These are phyloP conservation scores for Gliomastix tumulicola DNA, from an alignment of 2,329 filamentous ascomycete genomes.

Conservation along the genomic window DNA sequence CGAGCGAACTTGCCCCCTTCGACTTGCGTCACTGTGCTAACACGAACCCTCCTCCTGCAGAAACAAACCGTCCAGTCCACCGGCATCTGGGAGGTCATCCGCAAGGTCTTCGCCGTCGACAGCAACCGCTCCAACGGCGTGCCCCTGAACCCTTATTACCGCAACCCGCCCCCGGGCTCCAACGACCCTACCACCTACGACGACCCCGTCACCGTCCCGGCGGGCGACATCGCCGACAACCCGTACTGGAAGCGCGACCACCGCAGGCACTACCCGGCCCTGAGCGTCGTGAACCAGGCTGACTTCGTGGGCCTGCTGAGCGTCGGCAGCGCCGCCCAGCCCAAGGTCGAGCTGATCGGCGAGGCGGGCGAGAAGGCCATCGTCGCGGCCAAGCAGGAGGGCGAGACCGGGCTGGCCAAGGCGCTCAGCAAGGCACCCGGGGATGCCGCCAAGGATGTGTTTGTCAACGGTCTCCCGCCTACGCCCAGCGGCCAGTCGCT, in stretches of 20 bases:
- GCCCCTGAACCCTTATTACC: conserved; percentile 87
- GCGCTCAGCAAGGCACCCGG: conserved; percentile 54
- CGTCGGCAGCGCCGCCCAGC: conserved; percentile 73
- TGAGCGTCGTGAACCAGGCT: conserved; percentile 74
- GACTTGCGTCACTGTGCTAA: background rate
- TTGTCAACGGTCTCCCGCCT: conserved; percentile 78
- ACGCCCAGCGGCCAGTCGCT: conserved; percentile 64
- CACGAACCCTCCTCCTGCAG: too few relatives aligned
- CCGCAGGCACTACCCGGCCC: conserved; percentile 73
- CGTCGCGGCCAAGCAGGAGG: conserved; percentile 68
- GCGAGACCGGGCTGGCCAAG: conserved; percentile 63
- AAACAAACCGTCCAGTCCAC: conserved; percentile 93
- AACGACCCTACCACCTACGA: conserved; percentile 28
- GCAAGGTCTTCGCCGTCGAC: conserved; percentile 73
- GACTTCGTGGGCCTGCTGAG: conserved; percentile 80
- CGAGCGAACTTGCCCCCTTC: background rate
- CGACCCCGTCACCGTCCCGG: conserved; percentile 51
- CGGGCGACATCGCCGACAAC: conserved; percentile 35
- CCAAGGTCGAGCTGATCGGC: conserved; percentile 74
- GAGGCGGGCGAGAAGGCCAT: conserved; percentile 57
- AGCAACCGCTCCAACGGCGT: conserved; percentile 85
- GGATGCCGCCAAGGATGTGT: conserved; percentile 58
- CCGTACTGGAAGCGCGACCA: conserved; percentile 79
- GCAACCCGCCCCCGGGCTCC: conserved; percentile 61
- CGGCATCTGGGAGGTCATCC: conserved; percentile 82